Percentiles rank a stretch among this genome's conserved stretches.
phyloP scores from a whole-genome alignment of 2,329 filamentous ascomycete species.

The Colletotrichum truncatum region DNA sequence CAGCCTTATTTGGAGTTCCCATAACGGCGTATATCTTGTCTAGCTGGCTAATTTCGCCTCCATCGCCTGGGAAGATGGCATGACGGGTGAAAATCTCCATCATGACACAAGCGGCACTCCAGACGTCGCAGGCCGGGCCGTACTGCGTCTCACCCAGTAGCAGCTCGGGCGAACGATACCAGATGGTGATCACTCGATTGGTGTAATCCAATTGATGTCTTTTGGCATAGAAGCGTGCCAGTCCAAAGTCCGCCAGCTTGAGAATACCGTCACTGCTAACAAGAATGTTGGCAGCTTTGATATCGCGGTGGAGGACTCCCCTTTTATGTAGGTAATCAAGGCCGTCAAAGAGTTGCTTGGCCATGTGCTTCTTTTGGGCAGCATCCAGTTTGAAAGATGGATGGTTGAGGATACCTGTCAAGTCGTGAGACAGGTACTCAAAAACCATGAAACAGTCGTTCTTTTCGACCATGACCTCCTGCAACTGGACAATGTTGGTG shows the following conservation, averaged over 20 bases:
- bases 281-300: conserved; percentile 97
- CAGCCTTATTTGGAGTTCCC: conserved; percentile 83
- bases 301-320: conserved; percentile 95
- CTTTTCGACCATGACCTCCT: conserved; percentile 97
- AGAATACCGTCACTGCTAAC: conserved; percentile 89
- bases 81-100: conserved; percentile 95
- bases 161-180: conserved; percentile 94
- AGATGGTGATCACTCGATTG: conserved; percentile 98
- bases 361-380: conserved; percentile 91
- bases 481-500: conserved; percentile 81
- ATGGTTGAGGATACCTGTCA: conserved; percentile 95
- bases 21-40: conserved; percentile 96
- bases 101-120: conserved; percentile 96
- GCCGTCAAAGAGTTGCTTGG: conserved; percentile 91
- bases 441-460: conserved; percentile 99
- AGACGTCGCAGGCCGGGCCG: conserved; percentile 90
- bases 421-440: conserved; percentile 94
- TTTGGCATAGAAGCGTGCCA: conserved; percentile 96
- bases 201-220: conserved; percentile 93
- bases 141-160: conserved; percentile 91
- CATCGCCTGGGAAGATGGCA: conserved; percentile 94
- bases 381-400: conserved; percentile 87
- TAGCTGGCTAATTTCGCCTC: conserved; percentile 93
- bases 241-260: conserved; percentile 94
- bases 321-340: conserved; percentile 92